phyloP scores from a whole-genome alignment of 352 stramenopile species.

The Phytophthora pseudosyringae region DNA sequence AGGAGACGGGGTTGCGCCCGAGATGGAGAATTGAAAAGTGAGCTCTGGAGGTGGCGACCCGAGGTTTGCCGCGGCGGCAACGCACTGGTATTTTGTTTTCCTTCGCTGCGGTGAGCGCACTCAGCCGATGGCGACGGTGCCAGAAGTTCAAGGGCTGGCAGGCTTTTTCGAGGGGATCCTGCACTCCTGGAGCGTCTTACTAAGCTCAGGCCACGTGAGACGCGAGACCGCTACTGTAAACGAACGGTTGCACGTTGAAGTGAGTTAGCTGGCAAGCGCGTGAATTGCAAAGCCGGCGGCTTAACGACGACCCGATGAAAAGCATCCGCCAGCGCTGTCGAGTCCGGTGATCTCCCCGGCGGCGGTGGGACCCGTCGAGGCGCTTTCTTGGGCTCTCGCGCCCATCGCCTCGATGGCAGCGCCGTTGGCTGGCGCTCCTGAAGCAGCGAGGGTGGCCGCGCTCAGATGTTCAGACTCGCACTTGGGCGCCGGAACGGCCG shows the following conservation, averaged over 20 bases:
- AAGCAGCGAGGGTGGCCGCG: constrained; percentile 14
- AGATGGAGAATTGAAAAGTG: constrained; percentile 34
- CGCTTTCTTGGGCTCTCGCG: constrained; percentile 3
- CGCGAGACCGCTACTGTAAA: constrained; percentile 7
- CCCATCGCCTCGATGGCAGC: constrained; percentile 7
- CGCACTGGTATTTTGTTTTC: background rate
- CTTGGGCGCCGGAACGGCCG: background rate
- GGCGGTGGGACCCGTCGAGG: background rate
- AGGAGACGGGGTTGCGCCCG: constrained; percentile 7
- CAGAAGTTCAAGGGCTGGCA: constrained; percentile 17
- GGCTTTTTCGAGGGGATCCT: constrained; percentile 6
- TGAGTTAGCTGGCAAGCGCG: constrained; percentile 9
- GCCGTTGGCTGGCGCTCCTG: constrained; percentile 1
- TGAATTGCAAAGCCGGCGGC: constrained; percentile 28
- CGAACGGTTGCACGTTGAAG: constrained; percentile 29
- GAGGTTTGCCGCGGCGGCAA: background rate
- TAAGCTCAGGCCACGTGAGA: background rate
- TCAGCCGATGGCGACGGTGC: constrained; percentile 10
- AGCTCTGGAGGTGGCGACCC: background rate
- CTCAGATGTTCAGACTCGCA: constrained; percentile 17
- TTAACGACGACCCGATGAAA: constrained; percentile 14
- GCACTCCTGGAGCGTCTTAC: background rate
- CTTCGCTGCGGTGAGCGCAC: constrained; percentile 1
- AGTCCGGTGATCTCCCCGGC: constrained; percentile 12
- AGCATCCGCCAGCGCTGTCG: constrained; percentile 6